A percentile compares a stretch with the other conserved stretches of the same genome.
These are phyloP conservation scores for Syzygium grande DNA, from an alignment of 345 rosid species.

Conservation along the genomic window DNA sequence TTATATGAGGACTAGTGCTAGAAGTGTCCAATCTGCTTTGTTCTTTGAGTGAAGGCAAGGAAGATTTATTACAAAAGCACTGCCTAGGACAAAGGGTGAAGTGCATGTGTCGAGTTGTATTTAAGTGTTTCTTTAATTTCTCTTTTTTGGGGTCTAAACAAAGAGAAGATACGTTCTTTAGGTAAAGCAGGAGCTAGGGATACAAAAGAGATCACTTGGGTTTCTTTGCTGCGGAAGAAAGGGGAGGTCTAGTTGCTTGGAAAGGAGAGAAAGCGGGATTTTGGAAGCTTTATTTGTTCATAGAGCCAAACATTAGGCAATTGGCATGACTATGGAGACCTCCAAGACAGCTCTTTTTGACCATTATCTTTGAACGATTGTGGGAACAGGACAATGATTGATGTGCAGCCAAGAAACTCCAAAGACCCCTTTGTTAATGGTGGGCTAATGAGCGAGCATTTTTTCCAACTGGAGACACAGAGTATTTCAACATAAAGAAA, in stretches of 20 bases:
- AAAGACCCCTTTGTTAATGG: neutral
- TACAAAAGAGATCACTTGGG: constrained; percentile 5
- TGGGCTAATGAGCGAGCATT: neutral
- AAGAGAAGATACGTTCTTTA: constrained; percentile 9
- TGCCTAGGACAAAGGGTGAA: constrained; percentile 14
- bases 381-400: neutral
- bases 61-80: neutral
- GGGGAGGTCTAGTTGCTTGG: constrained; percentile 19
- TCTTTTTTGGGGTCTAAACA: constrained; percentile 4
- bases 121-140: neutral
- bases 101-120: neutral
- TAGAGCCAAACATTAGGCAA: neutral
- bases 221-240: constrained; percentile 8
- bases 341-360: neutral
- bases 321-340: neutral
- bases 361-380: neutral
- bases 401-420: neutral
- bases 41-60: constrained; percentile 44
- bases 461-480: neutral
- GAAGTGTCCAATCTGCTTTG: neutral
- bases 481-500: neutral
- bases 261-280: constrained; percentile 33
- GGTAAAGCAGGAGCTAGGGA: constrained; percentile 23
- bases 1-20: neutral
- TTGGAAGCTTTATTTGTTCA: constrained; percentile 2